Conservation (phyloP, 148 eudicot species). For the Salicornia ramosissima region DNA sequence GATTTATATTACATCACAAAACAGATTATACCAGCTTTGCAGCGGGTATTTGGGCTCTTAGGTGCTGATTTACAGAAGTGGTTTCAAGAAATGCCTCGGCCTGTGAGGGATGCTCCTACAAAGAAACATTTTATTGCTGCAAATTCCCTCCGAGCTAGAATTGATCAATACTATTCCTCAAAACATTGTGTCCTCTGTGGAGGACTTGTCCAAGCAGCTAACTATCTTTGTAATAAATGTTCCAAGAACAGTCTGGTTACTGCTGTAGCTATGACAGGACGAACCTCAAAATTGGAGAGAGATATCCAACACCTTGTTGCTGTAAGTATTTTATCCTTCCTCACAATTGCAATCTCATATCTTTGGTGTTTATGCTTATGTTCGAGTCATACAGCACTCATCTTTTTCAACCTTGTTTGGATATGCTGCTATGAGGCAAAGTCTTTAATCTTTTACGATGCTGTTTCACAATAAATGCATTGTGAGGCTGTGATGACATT, state of each 20-base stretch:
- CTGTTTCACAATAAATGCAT: too few species aligned
- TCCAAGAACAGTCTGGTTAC: constrained; percentile 48
- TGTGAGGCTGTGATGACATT: too few species aligned
- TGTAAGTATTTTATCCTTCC: constrained; percentile 44
- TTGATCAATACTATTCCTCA: constrained; percentile 78
- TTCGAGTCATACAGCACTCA: neutral
- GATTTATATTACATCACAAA: constrained; percentile 79
- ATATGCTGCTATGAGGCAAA: too few species aligned
- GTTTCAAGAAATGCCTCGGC: constrained; percentile 80
- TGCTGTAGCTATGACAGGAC: constrained; percentile 55
- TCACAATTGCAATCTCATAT: neutral
- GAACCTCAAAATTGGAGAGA: constrained; percentile 75
- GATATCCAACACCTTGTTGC: constrained; percentile 82
- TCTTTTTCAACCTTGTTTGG: too few species aligned
- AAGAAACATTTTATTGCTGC: constrained; percentile 42
- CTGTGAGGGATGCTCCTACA: constrained; percentile 49
- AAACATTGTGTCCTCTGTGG: constrained; percentile 83
- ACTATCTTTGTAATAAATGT: constrained; percentile 61
- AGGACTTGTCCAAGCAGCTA: constrained; percentile 53
- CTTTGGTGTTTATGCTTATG: neutral
- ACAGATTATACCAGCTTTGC: constrained; percentile 93
- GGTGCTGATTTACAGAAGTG: constrained; percentile 76
- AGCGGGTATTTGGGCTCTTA: constrained; percentile 84
- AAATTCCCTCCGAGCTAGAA: constrained; percentile 65
- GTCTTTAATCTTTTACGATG: too few species aligned